Evolutionary conservation across 352 stramenopile genomes (phyloP), one percentile per base, ranked within the genome.

Genomic region (Thraustochytrium striatum): DNA sequence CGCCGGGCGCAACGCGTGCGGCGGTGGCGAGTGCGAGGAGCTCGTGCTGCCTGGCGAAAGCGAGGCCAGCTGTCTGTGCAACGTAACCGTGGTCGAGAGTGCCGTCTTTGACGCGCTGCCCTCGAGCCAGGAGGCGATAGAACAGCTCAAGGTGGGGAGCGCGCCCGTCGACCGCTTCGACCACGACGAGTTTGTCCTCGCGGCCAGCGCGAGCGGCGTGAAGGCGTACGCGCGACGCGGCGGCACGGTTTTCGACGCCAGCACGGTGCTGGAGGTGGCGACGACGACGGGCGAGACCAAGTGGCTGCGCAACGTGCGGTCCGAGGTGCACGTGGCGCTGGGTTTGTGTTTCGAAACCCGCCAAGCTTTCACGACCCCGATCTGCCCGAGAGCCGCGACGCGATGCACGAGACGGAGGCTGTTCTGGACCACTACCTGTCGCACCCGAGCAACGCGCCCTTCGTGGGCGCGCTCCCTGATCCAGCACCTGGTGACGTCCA

Each of bases 391-490:
- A 25, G 38, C 19, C 61, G 82, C 30, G 85, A 90, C 72, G 78
- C 83, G n/a, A 30, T 79, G 28, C 83, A 87, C 38, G 87, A 91
- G 75, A 89, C 83, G 11, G 87, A 92, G 57, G 87, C 85, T 8
- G 83, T 81, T 0, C 59, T 92, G 2, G 84, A 82, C 7, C 72
- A 86, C 47, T 84, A 88, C 53, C 83, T 89, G 70, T 79, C 81
- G 43, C 84, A 91, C 57, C 38, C 58, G 7, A 91, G 89, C 57
- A 85, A 79, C n/a, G 84, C 87, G 47, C 85, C 87, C 30, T 91
- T 91, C 75, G 57, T 91, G 50, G 81, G 84, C n/a, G 21, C 52
- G 75, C 16, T 72, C 82, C 28, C 72, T 91, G 35, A 88, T 90
- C 61, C 86, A 91, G 83, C 69, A 50, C 61, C 86, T 89, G 47